Conservation (phyloP, 1,284 basidiomycete species). For the Limonomyces culmigenus region DNA sequence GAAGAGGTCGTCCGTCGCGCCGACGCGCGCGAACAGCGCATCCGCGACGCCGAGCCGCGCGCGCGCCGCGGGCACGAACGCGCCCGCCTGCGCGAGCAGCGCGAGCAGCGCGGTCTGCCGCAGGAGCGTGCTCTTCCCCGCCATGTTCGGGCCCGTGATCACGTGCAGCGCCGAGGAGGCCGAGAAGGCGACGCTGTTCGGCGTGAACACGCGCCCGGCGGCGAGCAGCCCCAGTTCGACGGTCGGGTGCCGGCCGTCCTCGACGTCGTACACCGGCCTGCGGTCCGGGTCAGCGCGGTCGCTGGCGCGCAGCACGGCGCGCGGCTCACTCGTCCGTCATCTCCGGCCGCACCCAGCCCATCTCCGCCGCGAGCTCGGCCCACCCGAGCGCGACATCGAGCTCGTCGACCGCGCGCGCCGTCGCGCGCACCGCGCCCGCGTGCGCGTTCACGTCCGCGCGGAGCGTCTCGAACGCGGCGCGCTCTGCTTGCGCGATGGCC, state of each 20-base stretch:
- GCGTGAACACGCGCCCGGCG: constrained; percentile 61
- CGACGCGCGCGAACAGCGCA: constrained; percentile 85
- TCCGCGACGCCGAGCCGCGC: constrained; percentile 81
- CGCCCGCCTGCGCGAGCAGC: constrained; percentile 85
- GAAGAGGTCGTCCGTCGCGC: constrained; percentile 90
- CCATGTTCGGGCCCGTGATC: constrained; percentile 96
- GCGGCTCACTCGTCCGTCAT: constrained; percentile 59
- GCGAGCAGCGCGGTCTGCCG: constrained; percentile 85
- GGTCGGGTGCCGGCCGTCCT: constrained; percentile 78
- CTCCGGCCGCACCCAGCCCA: constrained; percentile 59
- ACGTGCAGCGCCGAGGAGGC: constrained; percentile 50
- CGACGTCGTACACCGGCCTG: constrained; percentile 52
- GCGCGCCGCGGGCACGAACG: constrained; percentile 78
- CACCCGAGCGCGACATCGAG: constrained; percentile 78
- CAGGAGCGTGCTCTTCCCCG: constrained; percentile 84
- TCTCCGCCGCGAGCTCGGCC: constrained; percentile 67
- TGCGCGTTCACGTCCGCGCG: constrained; percentile 50
- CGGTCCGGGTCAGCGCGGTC: no score
- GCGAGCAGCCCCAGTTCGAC: constrained; percentile 81
- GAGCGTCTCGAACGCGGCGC: constrained; percentile 51
- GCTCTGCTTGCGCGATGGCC: constrained; percentile 42
- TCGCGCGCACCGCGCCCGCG: constrained; percentile 42
- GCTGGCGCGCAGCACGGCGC: constrained; percentile 5
- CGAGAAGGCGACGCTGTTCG: constrained; percentile 62
- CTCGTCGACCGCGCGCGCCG: constrained; percentile 76